phyloP scores from a whole-genome alignment of 495 filamentous ascomycete species.

The Apodospora peruviana region DNA sequence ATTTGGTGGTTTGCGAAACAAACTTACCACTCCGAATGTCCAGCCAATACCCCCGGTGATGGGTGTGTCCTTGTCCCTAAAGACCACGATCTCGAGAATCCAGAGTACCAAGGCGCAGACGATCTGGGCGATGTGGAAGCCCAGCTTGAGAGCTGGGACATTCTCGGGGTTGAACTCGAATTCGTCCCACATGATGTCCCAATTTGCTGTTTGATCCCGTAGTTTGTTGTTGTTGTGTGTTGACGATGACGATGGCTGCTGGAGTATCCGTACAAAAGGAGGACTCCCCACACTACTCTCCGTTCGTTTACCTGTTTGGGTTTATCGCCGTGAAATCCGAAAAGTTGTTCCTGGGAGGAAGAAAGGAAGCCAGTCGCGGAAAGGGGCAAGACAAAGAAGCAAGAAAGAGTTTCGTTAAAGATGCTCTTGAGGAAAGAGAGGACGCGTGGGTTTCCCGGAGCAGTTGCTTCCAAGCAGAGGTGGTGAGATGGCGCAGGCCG shows the following conservation, averaged over 20 bases:
- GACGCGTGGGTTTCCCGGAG: not conserved
- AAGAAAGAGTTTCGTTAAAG: not conserved
- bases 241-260: not conserved
- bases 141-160: constrained; percentile 52
- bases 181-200: constrained; percentile 28
- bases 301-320: not conserved
- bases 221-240: not conserved
- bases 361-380: not conserved
- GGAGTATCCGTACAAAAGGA: not conserved
- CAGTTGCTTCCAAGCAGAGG: not conserved
- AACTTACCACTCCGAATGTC: constrained; percentile 72
- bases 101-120: constrained; percentile 65
- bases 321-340: no score
- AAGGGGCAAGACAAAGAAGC: not conserved
- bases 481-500: no score
- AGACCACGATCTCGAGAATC: constrained; percentile 67
- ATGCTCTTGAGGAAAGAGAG: not conserved
- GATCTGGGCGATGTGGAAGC: constrained; percentile 55
- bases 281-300: not conserved
- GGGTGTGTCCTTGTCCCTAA: constrained; percentile 52
- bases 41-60: constrained; percentile 67
- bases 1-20: no score
- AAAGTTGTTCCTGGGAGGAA: not conserved
- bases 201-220: not conserved
- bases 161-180: constrained; percentile 45